phyloP scores from a whole-genome alignment of 176 grass and related monocot genomes.

The Poa annua region DNA sequence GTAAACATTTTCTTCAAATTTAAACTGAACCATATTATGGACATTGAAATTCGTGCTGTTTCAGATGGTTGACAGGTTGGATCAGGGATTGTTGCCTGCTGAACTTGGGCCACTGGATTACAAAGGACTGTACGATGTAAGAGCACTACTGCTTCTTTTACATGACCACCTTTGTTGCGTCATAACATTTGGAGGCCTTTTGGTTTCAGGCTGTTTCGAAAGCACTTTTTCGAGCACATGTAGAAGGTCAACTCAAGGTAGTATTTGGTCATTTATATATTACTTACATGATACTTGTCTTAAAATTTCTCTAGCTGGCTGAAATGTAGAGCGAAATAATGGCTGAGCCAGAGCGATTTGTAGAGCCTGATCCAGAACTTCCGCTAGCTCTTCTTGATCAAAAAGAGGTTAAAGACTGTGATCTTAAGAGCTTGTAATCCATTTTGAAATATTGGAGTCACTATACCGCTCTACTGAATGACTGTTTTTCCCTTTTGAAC shows the following conservation, averaged over 20 bases:
- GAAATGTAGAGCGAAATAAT: constrained; percentile 92
- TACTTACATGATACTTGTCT: constrained; percentile 33
- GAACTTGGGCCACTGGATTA: constrained; percentile 95
- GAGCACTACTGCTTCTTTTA: constrained; percentile 26
- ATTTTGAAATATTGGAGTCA: constrained; percentile 17
- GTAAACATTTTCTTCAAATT: constrained; percentile 15
- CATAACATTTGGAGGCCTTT: constrained; percentile 33
- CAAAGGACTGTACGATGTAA: constrained; percentile 87
- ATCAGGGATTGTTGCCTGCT: constrained; percentile 76
- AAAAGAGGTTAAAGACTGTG: constrained; percentile 72
- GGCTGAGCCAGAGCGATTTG: constrained; percentile 95
- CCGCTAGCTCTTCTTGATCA: constrained; percentile 98
- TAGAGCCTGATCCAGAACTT: constrained; percentile 95
- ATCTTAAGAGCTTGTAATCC: constrained; percentile 19
- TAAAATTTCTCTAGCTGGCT: constrained; percentile 52
- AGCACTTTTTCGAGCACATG: constrained; percentile 97
- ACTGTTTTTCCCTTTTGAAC: constrained; percentile 30
- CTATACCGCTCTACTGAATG: constrained; percentile 28
- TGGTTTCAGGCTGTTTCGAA: constrained; percentile 79
- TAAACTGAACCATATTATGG: constrained; percentile 35
- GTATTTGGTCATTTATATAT: constrained; percentile 35
- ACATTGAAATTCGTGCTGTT: constrained; percentile 39
- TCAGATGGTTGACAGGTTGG: constrained; percentile 97
- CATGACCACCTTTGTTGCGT: constrained; percentile 32
- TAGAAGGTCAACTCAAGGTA: constrained; percentile 99